Evolutionary conservation across 108 stramenopile species (phyloP), one percentile per base, ranked within the genome.

Genomic region (Mediolabrus comicus): DNA sequence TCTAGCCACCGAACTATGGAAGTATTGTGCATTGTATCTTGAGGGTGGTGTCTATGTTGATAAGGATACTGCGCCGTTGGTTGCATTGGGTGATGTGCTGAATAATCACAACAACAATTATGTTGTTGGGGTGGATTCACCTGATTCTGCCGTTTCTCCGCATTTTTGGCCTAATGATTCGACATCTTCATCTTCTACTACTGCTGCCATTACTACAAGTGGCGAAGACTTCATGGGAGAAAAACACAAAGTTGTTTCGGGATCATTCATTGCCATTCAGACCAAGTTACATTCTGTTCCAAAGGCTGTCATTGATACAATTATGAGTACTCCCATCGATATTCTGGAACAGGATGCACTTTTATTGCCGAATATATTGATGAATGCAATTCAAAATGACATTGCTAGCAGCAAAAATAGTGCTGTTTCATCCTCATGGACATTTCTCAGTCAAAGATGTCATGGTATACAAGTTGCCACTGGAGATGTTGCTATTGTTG

Each of bases 1-100:
- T 60, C 64, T 90, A 43, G 87, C 92, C 10, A 32, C 62, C 32
- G 92, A 94, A 79, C 55, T 94, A 1, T 83, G 82, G 69, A 94
- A 94, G 69, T 94, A 84, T 28, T 89, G 89, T 53, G 85, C 82
- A 2, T 55, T 94, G 41, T 72, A 76, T 38, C 16, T 63, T 16
- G 35, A 75, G 24, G 86, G 86, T 0, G 85, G 87, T 4, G 57
- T 84, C 3, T 88, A 85, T 51, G 31, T 92, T 14, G 91, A 92
- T 81, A 3, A 73, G 4, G 80, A 77, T 3, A 79, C 74, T 29
- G 75, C 83, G 13, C 61, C 79, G 4, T 59, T 92, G 1, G 65
- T 62, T 2, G 67, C 56, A 29, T 30, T 79, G 32, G 67, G 72
- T 0, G 77, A 79, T 35, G 72, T 69, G 28, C 35, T 77, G 17